Conservation (phyloP, 495 filamentous ascomycete species). For the Penicillium coprophilum region DNA sequence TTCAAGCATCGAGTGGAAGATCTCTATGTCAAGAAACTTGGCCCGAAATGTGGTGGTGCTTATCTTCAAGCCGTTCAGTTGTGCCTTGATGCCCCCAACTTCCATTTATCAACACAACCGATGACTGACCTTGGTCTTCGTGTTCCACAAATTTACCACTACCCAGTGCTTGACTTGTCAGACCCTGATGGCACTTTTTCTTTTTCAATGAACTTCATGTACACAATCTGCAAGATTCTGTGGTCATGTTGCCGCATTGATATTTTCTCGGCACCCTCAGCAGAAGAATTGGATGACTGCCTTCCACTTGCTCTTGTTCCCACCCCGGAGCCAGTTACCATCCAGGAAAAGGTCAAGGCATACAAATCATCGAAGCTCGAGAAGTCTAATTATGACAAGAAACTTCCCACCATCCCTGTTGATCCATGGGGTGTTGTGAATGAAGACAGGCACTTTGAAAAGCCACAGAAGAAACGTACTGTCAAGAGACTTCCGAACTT, state of each 20-base stretch:
- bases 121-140: conserved; percentile 47
- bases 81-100: conserved; percentile 75
- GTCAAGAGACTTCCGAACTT: conserved; percentile 46
- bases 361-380: conserved; percentile 19
- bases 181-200: conserved; percentile 48
- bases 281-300: conserved; percentile 48
- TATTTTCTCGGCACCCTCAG: conserved; percentile 43
- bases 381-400: conserved; percentile 23
- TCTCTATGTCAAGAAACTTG: conserved; percentile 63
- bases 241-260: conserved; percentile 49
- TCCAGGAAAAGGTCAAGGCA: conserved; percentile 23
- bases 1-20: conserved; percentile 64
- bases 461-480: conserved; percentile 41
- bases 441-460: conserved; percentile 31
- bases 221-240: conserved; percentile 46
- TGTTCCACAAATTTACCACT: conserved; percentile 48
- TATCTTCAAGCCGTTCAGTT: conserved; percentile 81
- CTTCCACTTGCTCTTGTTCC: conserved; percentile 47
- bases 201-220: conserved; percentile 51
- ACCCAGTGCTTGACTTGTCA: conserved; percentile 48
- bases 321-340: conserved; percentile 32
- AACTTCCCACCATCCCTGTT: conserved; percentile 24
- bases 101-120: conserved; percentile 54
- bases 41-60: conserved; percentile 68
- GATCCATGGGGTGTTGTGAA: conserved; percentile 28